Evolutionary conservation across 169 alveolate species (phyloP), one percentile per base, ranked within the genome.

Genomic region (Plasmodium coatneyi): DNA sequence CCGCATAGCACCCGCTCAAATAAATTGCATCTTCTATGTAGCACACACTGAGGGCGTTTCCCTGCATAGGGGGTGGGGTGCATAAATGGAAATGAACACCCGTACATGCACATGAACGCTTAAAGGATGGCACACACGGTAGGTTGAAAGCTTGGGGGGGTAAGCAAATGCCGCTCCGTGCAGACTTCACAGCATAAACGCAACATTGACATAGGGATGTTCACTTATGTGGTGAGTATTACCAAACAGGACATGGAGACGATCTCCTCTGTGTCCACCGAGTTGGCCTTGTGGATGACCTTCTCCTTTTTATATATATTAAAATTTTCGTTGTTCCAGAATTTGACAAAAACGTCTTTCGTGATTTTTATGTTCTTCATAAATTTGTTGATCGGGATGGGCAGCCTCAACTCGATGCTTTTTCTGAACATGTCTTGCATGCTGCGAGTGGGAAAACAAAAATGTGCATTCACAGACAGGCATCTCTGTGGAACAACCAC

Each of bases 401-500:
- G 92, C 5, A 84, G 41, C 41, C 92, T 84, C 36, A 84, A 43
- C 66, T 84, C 92, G 36, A 84, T 84, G 19, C 70, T 84, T 46
- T 84, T 84, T 52, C 81, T 84, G 39, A 84, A 84, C 92, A 84
- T 84, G 36, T 84, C 92, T 74, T 84, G 92, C 92, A 84, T 84
- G 34, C 92, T 84, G 36, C 41, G 25, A 71, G n/a, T 9, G 74
- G 74, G 14, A 28, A 60, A 60, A 19, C 7, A 60, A 14, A 60
- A 60, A 60, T 60, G 1, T n/a, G 0, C 56, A 12, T 4, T 46
- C 56, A 46, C n/a, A 46, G 56, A 10, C 1, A n/a, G 56, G 56
- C 5, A 12, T 12, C 56, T 46, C 56, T 46, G 5, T 10, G n/a
- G 56, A 46, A 46, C 49, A 46, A 12, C 4, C 56, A 10, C 56